These are phyloP conservation scores for Gautieria morchelliformis DNA, from an alignment of 768 basidiomycete species.

Conservation along the genomic window DNA sequence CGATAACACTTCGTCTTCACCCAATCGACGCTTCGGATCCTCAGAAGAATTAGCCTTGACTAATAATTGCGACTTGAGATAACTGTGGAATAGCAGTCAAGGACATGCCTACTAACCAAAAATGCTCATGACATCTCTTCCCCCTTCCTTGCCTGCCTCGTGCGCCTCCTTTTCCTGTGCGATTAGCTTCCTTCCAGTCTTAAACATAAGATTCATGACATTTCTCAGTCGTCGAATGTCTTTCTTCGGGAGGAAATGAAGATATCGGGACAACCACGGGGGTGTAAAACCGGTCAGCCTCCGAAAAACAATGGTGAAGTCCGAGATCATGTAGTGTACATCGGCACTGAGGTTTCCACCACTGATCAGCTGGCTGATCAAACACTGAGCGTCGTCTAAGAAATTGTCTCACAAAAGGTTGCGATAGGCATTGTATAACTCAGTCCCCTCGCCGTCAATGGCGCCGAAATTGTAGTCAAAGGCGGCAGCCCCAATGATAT, in stretches of 20 bases:
- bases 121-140: slow-evolving; percentile 47
- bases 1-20: slow-evolving; percentile 37
- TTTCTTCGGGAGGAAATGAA: slow-evolving; percentile 33
- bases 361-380: slow-evolving; percentile 24
- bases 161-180: slow-evolving; percentile 38
- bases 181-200: slow-evolving; percentile 37
- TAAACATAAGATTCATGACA: slow-evolving; percentile 15
- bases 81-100: too few species aligned
- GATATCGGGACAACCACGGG: slow-evolving; percentile 32
- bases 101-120: slow-evolving; percentile 29
- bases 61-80: slow-evolving; percentile 13
- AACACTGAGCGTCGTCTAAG: background rate
- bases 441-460: slow-evolving; percentile 36
- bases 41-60: slow-evolving; percentile 49
- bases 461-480: slow-evolving; percentile 47
- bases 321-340: slow-evolving; percentile 39
- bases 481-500: slow-evolving; percentile 26
- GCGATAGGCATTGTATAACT: slow-evolving; percentile 45
- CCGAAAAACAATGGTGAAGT: slow-evolving; percentile 37
- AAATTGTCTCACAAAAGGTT: slow-evolving; percentile 23
- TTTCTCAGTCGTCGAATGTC: slow-evolving; percentile 30
- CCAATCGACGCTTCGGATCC: slow-evolving; percentile 33
- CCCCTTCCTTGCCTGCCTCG: slow-evolving; percentile 25
- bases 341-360: slow-evolving; percentile 13
- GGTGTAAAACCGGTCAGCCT: slow-evolving; percentile 32